These are phyloP conservation scores for Begonia peltatifolia DNA, from an alignment of 306 rosid genomes.

Conservation along the genomic window DNA sequence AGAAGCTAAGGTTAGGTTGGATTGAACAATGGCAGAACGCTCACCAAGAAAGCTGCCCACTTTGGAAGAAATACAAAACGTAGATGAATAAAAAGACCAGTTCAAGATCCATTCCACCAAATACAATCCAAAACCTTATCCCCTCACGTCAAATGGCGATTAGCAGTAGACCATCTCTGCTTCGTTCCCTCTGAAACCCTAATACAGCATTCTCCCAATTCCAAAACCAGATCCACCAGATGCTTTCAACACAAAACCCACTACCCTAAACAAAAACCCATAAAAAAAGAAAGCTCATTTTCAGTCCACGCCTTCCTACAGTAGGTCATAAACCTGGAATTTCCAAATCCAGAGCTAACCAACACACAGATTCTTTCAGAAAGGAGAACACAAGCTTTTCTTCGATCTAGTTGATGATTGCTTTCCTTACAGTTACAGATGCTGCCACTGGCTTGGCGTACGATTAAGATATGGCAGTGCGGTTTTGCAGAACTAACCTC, in stretches of 20 bases:
- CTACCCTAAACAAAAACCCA: not conserved
- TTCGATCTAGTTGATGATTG: no score
- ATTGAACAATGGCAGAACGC: not conserved
- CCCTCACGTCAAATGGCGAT: not conserved
- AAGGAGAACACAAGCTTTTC: no score
- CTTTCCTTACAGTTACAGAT: no score
- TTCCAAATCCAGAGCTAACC: no score
- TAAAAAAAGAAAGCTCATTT: not conserved
- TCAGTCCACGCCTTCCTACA: no score
- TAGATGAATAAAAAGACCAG: not conserved
- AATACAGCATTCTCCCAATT: slow-evolving; percentile 6
- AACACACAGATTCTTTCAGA: no score
- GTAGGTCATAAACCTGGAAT: no score
- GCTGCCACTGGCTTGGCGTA: no score
- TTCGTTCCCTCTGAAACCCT: slow-evolving; percentile 49
- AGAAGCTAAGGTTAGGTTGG: not conserved
- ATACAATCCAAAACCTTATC: slow-evolving; percentile 26
- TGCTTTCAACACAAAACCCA: slow-evolving; percentile 9
- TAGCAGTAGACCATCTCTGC: not conserved
- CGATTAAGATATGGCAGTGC: no score
- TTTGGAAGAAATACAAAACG: no score
- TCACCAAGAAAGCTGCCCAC: not conserved
- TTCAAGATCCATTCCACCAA: slow-evolving; percentile 8
- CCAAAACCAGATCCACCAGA: slow-evolving; percentile 30
- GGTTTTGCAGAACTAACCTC: no score